A percentile compares a stretch with the other conserved stretches of the same genome.
Conservation (phyloP, 2,329 filamentous ascomycete species). For the Nothopassalora personata region DNA sequence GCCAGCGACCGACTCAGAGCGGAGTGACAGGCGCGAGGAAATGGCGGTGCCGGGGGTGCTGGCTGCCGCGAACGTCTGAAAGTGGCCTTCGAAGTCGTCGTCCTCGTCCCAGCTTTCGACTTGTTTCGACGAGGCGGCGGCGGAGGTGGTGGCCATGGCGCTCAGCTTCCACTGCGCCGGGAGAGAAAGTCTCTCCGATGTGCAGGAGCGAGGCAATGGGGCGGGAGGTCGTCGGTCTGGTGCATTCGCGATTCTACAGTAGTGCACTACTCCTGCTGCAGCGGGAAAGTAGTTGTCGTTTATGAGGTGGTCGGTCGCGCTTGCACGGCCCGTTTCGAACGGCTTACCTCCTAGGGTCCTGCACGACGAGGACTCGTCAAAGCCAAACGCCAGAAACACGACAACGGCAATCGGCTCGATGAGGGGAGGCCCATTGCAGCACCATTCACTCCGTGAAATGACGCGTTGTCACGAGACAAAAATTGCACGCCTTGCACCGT, state of each 20-base stretch:
- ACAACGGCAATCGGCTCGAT: background rate
- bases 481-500: background rate
- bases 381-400: too few relatives aligned
- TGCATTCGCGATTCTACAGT: background rate
- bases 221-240: background rate
- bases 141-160: conserved; percentile 3
- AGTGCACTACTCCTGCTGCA: background rate
- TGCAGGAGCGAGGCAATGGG: background rate
- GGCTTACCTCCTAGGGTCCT: too few relatives aligned
- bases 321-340: too few relatives aligned
- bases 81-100: conserved; percentile 57
- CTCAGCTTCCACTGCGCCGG: background rate
- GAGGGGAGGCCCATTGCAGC: background rate
- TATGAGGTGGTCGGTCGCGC: too few relatives aligned
- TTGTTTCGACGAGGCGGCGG: conserved; percentile 43
- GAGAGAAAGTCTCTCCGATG: background rate
- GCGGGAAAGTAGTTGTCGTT: background rate
- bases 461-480: background rate
- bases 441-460: background rate
- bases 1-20: conserved; percentile 64
- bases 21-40: conserved; percentile 75
- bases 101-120: conserved; percentile 64
- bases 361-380: too few relatives aligned
- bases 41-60: conserved; percentile 62
- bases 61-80: conserved; percentile 43